A percentile compares a stretch with the other conserved stretches of the same genome.
These are phyloP conservation scores for Immersiporthe knoxdaviesiana DNA, from an alignment of 2,329 filamentous ascomycete genomes.

Conservation along the genomic window DNA sequence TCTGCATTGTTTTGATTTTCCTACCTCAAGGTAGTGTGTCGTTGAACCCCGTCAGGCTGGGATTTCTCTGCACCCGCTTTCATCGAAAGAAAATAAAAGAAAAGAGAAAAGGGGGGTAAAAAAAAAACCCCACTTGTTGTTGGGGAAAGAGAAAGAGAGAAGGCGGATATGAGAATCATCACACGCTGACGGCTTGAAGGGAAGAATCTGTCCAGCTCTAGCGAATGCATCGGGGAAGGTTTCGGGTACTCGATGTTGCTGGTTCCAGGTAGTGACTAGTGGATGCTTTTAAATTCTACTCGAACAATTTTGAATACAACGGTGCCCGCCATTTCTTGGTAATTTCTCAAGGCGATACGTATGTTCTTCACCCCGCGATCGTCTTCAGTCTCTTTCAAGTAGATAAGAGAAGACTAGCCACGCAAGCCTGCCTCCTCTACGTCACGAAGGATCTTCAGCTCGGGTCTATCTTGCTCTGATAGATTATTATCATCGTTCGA, in stretches of 20 bases:
- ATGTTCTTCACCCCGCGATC: background rate
- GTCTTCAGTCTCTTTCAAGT: background rate
- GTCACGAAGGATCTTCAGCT: background rate
- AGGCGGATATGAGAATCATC: background rate
- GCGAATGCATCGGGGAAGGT: background rate
- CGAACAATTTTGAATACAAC: background rate
- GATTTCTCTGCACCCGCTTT: background rate
- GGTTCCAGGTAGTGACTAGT: conserved; percentile 2
- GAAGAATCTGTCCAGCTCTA: background rate
- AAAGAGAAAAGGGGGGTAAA: background rate
- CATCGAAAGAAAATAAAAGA: background rate
- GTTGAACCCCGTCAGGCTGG: background rate
- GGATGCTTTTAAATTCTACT: conserved; percentile 12
- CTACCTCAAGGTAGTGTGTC: conserved; percentile 8
- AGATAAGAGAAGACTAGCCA: background rate
- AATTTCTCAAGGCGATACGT: no score
- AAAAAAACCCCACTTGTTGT: no score
- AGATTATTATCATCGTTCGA: no score
- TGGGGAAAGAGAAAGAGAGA: background rate
- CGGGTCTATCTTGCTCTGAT: background rate
- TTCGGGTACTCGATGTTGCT: background rate
- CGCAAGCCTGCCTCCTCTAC: no score
- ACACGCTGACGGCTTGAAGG: background rate
- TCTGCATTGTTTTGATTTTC: conserved; percentile 21
- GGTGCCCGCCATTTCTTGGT: background rate